Evolutionary conservation across 768 basidiomycete species (phyloP).

Genomic region (Xerocomellus intermedius): DNA sequence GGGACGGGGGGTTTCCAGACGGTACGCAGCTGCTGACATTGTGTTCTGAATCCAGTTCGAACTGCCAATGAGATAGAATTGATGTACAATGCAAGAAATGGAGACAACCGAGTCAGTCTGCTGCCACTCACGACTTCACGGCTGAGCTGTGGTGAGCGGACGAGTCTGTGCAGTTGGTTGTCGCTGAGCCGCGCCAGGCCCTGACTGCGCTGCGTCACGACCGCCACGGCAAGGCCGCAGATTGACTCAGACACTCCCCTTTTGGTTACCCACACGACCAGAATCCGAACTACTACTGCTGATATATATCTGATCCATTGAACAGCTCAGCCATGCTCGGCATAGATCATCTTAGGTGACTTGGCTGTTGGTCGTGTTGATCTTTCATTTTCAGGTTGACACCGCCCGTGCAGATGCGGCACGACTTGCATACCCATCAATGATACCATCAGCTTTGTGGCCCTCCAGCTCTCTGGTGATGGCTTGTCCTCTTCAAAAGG

Average conservation of each 20-base stretch:
- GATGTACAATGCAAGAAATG: slow-evolving; percentile 22
- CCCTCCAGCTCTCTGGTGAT: not conserved
- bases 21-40: slow-evolving; percentile 65
- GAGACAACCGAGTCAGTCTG: slow-evolving; percentile 5
- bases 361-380: not conserved
- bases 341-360: not conserved
- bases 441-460: slow-evolving; percentile 6
- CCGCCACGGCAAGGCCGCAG: slow-evolving; percentile 17
- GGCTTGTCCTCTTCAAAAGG: not conserved
- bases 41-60: slow-evolving; percentile 37
- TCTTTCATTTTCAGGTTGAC: not conserved
- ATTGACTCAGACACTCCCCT: slow-evolving; percentile 16
- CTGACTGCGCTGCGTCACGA: slow-evolving; percentile 34
- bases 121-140: slow-evolving; percentile 8
- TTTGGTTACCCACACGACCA: slow-evolving; percentile 20
- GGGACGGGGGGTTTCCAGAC: slow-evolving; percentile 61
- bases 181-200: slow-evolving; percentile 26
- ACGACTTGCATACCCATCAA: not conserved
- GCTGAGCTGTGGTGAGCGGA: slow-evolving; percentile 7
- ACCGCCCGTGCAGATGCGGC: not conserved
- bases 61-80: slow-evolving; percentile 13
- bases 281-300: slow-evolving; percentile 7
- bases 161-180: slow-evolving; percentile 18
- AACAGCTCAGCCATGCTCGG: not conserved
- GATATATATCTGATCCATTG: not conserved